Conservation (phyloP, 73 alveolate species). For the Breviolum minutum region DNA sequence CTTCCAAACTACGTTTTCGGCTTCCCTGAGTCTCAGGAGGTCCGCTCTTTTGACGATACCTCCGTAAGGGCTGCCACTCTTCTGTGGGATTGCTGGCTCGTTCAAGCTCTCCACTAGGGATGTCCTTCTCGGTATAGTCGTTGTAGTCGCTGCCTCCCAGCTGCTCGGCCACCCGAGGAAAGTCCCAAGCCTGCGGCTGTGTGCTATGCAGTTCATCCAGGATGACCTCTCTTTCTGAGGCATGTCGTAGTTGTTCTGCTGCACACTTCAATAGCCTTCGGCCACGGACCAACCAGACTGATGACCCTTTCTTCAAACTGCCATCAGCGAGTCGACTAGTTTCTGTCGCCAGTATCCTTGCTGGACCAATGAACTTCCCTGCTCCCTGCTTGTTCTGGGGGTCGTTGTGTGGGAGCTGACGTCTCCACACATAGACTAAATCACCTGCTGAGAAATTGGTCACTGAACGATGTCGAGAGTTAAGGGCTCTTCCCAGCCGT, state of each 20-base stretch:
- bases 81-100: background rate
- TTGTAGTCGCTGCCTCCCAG: slow-evolving; percentile 6
- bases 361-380: slow-evolving; percentile 12
- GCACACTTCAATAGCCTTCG: background rate
- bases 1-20: background rate
- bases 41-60: background rate
- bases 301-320: background rate
- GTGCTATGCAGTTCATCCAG: background rate
- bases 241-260: background rate
- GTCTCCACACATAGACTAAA: background rate
- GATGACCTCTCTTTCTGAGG: background rate
- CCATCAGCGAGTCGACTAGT: background rate
- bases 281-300: slow-evolving; percentile 4
- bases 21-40: background rate
- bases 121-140: background rate
- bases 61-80: background rate
- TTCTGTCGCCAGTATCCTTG: background rate
- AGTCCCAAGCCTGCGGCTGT: too few species aligned
- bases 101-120: background rate
- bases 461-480: background rate
- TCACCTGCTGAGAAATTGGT: background rate
- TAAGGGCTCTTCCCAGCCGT: background rate
- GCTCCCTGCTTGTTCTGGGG: background rate
- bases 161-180: background rate
- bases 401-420: background rate